These are phyloP conservation scores for Beta macrorhiza DNA, from an alignment of 179 eudicot species.

Conservation along the genomic window DNA sequence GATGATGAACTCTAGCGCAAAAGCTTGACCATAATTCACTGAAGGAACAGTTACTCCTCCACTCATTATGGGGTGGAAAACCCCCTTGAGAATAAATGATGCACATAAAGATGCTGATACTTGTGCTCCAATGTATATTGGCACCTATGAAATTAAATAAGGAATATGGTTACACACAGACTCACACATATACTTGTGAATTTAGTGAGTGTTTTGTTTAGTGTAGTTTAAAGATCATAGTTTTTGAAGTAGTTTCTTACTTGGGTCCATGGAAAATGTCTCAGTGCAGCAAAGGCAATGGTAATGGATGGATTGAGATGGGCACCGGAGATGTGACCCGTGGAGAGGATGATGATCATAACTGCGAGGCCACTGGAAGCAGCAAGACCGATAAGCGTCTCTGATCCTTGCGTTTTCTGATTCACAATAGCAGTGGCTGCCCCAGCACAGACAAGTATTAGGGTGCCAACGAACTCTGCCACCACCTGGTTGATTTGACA, in stretches of 20 bases:
- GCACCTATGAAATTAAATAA: slow-evolving; percentile 47
- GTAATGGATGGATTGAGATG: slow-evolving; percentile 88
- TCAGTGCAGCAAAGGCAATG: slow-evolving; percentile 82
- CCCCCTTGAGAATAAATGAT: slow-evolving; percentile 58
- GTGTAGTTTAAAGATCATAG: neutral
- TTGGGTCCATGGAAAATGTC: slow-evolving; percentile 92
- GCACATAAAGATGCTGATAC: slow-evolving; percentile 76
- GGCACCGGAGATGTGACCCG: slow-evolving; percentile 95
- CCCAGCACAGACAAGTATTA: slow-evolving; percentile 75
- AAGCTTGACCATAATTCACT: slow-evolving; percentile 63
- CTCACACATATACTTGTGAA: neutral
- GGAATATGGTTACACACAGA: neutral
- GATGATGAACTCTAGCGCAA: slow-evolving; percentile 80
- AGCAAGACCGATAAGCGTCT: slow-evolving; percentile 76
- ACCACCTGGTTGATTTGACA: slow-evolving; percentile 54
- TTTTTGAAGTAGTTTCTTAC: slow-evolving; percentile 37
- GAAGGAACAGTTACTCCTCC: slow-evolving; percentile 94
- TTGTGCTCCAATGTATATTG: slow-evolving; percentile 80
- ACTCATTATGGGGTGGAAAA: slow-evolving; percentile 74
- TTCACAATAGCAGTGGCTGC: slow-evolving; percentile 82
- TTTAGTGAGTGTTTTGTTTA: neutral
- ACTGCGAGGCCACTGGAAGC: slow-evolving; percentile 88
- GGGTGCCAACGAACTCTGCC: slow-evolving; percentile 90
- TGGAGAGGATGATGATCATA: slow-evolving; percentile 80
- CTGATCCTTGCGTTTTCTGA: slow-evolving; percentile 74